Conservation (phyloP, 805 yeast genomes). For the Pichia eremophila region DNA sequence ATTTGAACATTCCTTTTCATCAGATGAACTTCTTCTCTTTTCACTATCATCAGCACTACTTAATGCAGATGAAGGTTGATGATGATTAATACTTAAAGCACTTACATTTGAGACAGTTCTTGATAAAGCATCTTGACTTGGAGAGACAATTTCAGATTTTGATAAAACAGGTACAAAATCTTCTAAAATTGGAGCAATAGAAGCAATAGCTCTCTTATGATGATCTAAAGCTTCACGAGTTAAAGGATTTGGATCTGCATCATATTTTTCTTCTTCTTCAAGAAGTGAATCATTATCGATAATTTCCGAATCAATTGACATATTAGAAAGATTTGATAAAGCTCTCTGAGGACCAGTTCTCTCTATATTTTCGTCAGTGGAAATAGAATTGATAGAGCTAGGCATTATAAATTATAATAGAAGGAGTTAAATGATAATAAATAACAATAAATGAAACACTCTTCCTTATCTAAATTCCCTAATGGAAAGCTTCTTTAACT, state of each 20-base stretch:
- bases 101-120: conserved; percentile 25
- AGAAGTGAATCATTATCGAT: not conserved
- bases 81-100: conserved; percentile 20
- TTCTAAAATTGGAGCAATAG: conserved; percentile 64
- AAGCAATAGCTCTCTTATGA: conserved; percentile 57
- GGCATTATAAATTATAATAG: not conserved
- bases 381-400: not conserved
- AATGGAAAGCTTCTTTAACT: too few relatives aligned
- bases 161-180: conserved; percentile 70
- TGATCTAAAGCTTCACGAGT: conserved; percentile 25
- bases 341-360: conserved; percentile 8
- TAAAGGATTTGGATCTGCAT: conserved; percentile 20
- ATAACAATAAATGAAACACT: too few relatives aligned
- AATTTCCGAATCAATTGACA: conserved; percentile 1
- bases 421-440: too few relatives aligned
- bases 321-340: conserved; percentile 15
- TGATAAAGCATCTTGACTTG: conserved; percentile 23
- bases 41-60: not conserved
- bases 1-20: not conserved
- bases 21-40: not conserved
- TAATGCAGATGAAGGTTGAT: conserved; percentile 2
- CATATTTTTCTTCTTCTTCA: conserved; percentile 17
- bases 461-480: too few relatives aligned
- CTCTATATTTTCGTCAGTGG: not conserved
- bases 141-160: conserved; percentile 28